Evolutionary conservation across 768 basidiomycete species (phyloP), one percentile per base, ranked within the genome.

Genomic region (Jaapia argillacea): DNA sequence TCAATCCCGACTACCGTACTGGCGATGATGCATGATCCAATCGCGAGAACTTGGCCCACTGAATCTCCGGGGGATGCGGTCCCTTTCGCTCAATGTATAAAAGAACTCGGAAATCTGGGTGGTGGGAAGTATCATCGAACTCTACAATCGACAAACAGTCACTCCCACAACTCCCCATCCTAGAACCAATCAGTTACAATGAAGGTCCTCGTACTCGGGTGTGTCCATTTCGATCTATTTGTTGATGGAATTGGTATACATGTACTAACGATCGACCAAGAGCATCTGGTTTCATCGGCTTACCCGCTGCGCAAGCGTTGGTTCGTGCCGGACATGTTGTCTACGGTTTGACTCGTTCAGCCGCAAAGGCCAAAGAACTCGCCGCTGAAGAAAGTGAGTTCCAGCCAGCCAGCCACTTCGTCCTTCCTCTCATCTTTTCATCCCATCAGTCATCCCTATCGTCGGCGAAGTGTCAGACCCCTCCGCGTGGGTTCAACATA

Each of bases 321-420:
- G 57, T 62, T 6, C 66, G 70, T 24, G 66, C 63, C 0, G 72
- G 72, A 0, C 69, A 74, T 43, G 58, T 62, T 16, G 72, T 72
- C 1, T 71, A 69, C 43, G 71, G 71, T 14, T 50, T 61, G 24
- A 69, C 69, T 0, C 65, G 72, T 31, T 68, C 66, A 0, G 37
- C 44, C 7, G 50, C 37, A 2, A 68, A 67, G 39, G 63, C 54
- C 0, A 61, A 59, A 24, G 38, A 42, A 26, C 58, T 74, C 0
- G 57, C 60, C 1, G 55, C 55, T 5, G 63, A 69, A 48, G 72
- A 74, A 54, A 70, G 67, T 67, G 38, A 37, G n/a, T n/a, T 13
- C 20, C 33, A 16, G 10, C 24, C 4, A 7, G 13, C 13, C 6
- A 33, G 38, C 38, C 24, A 20, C 21, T 27, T 41, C 20, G 45